These are phyloP conservation scores for Pichia sp. DNA, from an alignment of 1,139 yeast species.

Conservation along the genomic window DNA sequence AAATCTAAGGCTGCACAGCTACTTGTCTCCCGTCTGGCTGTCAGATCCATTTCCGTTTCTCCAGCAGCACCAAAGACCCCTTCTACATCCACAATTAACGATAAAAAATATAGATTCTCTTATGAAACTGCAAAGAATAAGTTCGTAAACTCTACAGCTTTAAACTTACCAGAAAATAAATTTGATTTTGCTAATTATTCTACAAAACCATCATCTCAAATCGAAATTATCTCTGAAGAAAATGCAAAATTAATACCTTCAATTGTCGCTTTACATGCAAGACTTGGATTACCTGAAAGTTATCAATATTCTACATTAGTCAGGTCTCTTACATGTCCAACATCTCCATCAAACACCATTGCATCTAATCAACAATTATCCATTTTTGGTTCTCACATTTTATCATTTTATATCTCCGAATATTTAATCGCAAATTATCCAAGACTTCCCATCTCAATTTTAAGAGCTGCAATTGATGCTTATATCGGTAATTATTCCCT, in stretches of 20 bases:
- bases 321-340: slow-evolving; percentile 59
- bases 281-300: slow-evolving; percentile 53
- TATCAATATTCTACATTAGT: slow-evolving; percentile 68
- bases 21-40: too few relatives aligned
- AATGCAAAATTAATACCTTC: slow-evolving; percentile 58
- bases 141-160: slow-evolving; percentile 12
- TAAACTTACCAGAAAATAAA: slow-evolving; percentile 18
- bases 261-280: slow-evolving; percentile 71
- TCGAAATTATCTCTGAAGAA: slow-evolving; percentile 34
- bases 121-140: slow-evolving; percentile 26
- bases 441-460: slow-evolving; percentile 75
- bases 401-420: slow-evolving; percentile 73
- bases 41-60: slow-evolving; percentile 14
- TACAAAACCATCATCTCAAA: slow-evolving; percentile 22
- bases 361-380: slow-evolving; percentile 78
- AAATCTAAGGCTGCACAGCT: too few relatives aligned
- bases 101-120: slow-evolving; percentile 22
- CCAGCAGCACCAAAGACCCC: slow-evolving; percentile 10
- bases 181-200: slow-evolving; percentile 26
- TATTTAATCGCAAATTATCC: slow-evolving; percentile 73
- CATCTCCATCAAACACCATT: slow-evolving; percentile 15
- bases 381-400: slow-evolving; percentile 69
- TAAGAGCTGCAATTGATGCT: slow-evolving; percentile 68
- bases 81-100: slow-evolving; percentile 4
- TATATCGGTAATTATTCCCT: slow-evolving; percentile 63